Evolutionary conservation across 768 basidiomycete genomes (phyloP).

Genomic region (Pisolithus tinctorius): DNA sequence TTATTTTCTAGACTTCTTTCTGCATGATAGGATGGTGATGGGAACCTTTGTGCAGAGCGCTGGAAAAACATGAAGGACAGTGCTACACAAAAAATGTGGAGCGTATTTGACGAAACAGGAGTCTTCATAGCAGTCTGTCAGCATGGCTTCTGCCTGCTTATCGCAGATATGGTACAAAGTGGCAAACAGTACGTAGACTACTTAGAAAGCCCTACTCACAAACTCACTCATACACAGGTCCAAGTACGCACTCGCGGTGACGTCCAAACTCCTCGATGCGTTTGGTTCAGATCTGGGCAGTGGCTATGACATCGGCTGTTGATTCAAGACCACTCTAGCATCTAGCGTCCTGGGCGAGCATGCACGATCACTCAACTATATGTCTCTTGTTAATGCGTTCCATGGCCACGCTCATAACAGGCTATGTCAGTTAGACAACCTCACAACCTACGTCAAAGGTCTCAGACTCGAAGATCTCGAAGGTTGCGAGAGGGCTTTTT

Average conservation of each 20-base stretch:
- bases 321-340: constrained; percentile 10
- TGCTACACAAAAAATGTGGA: neutral
- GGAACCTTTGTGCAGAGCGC: no score
- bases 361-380: neutral
- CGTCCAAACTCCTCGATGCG: constrained; percentile 4
- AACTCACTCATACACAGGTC: constrained; percentile 3
- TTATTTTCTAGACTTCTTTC: no score
- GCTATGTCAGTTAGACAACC: constrained; percentile 13
- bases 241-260: constrained; percentile 14
- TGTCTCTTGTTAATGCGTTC: constrained; percentile 11
- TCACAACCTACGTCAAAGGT: constrained; percentile 10
- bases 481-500: constrained; percentile 15
- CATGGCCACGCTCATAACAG: constrained; percentile 19
- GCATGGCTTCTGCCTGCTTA: constrained; percentile 17
- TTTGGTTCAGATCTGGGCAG: constrained; percentile 5
- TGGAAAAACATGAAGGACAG: no score
- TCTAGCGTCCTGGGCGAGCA: constrained; percentile 4
- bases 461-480: constrained; percentile 18
- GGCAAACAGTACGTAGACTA: constrained; percentile 2
- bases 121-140: constrained; percentile 18
- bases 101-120: constrained; percentile 1
- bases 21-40: no score
- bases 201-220: neutral
- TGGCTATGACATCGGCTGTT: constrained; percentile 19
- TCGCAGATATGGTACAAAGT: constrained; percentile 20